Evolutionary conservation across 176 grass and related monocot genomes (phyloP).

Genomic region (Oropetium thomaeum): DNA sequence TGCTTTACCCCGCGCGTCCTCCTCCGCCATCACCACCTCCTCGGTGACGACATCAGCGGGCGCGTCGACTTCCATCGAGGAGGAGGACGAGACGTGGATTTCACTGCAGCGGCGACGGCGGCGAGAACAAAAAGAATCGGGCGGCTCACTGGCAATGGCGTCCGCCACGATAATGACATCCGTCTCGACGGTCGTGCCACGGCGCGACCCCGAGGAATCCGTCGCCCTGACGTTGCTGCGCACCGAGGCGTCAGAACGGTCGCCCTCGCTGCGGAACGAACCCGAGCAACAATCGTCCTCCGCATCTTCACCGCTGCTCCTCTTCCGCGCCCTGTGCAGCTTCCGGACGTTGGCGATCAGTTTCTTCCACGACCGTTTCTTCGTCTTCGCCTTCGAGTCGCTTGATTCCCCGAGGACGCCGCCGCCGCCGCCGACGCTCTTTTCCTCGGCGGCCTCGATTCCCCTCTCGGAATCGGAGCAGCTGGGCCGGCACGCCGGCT

Average conservation of each 20-base stretch:
- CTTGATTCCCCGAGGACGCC: conserved; percentile 16
- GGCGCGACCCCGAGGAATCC: conserved; percentile 3
- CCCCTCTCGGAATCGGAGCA: conserved; percentile 35
- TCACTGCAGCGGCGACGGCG: not conserved
- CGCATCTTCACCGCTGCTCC: conserved; percentile 17
- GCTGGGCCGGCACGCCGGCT: conserved; percentile 20
- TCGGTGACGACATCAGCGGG: not conserved
- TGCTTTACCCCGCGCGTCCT: not conserved
- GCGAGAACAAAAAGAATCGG: not conserved
- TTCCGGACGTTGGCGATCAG: conserved; percentile 45
- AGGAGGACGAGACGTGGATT: not conserved
- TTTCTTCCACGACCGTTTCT: conserved; percentile 53
- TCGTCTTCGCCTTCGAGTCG: conserved; percentile 35
- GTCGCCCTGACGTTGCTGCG: conserved; percentile 25
- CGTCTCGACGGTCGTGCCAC: not conserved
- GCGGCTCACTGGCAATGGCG: not conserved
- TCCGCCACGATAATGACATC: conserved; percentile 19
- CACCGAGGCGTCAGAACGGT: conserved; percentile 5
- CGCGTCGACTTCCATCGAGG: not conserved
- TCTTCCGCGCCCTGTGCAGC: conserved; percentile 14
- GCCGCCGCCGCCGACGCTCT: not conserved
- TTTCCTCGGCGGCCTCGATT: conserved; percentile 29
- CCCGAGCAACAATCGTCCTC: not conserved
- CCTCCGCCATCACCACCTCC: not conserved
- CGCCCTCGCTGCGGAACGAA: conserved; percentile 20